Percentiles rank a stretch among this genome's conserved stretches.
These are phyloP conservation scores for Colletotrichum lini DNA, from an alignment of 2,329 filamentous ascomycete species.

Conservation along the genomic window DNA sequence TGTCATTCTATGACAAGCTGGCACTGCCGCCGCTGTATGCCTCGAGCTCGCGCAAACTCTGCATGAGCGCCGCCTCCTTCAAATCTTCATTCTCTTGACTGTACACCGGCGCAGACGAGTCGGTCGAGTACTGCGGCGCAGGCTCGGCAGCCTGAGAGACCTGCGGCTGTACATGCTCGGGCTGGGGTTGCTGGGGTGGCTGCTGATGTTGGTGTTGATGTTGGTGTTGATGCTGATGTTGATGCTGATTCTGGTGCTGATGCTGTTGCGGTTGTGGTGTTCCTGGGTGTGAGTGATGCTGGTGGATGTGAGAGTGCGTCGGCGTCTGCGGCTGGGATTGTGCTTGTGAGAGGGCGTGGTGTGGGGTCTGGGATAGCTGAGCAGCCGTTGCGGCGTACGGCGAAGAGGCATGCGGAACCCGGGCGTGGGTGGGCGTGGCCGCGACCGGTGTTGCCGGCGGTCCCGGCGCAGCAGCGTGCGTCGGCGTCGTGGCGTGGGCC, in stretches of 20 bases:
- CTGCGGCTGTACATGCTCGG: constrained; percentile 41
- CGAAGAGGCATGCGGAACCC: constrained; percentile 29
- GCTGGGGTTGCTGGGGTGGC: constrained; percentile 42
- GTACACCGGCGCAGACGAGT: constrained; percentile 28
- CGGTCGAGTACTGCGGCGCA: constrained; percentile 28
- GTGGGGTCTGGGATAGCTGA: constrained; percentile 36
- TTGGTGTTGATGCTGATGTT: constrained; percentile 28
- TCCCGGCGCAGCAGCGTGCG: constrained; percentile 25
- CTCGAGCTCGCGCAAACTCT: constrained; percentile 41
- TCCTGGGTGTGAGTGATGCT: constrained; percentile 35
- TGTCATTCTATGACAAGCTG: constrained; percentile 34
- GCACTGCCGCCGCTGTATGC: constrained; percentile 40
- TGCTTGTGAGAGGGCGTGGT: constrained; percentile 26
- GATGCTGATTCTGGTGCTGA: constrained; percentile 38
- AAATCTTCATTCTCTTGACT: constrained; percentile 39
- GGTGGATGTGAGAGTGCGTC: constrained; percentile 29
- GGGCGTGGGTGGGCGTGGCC: constrained; percentile 20
- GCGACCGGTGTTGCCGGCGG: constrained; percentile 24
- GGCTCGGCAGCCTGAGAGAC: constrained; percentile 29
- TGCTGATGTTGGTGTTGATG: constrained; percentile 28
- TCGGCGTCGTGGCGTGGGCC: constrained; percentile 30
- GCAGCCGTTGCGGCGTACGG: constrained; percentile 37
- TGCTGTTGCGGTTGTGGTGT: constrained; percentile 37
- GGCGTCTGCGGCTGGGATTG: constrained; percentile 34
- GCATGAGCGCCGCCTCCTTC: constrained; percentile 42